A percentile compares a stretch with the other conserved stretches of the same genome.
Evolutionary conservation across 345 rosid genomes (phyloP).

Genomic region (Gynandropsis gynandra): DNA sequence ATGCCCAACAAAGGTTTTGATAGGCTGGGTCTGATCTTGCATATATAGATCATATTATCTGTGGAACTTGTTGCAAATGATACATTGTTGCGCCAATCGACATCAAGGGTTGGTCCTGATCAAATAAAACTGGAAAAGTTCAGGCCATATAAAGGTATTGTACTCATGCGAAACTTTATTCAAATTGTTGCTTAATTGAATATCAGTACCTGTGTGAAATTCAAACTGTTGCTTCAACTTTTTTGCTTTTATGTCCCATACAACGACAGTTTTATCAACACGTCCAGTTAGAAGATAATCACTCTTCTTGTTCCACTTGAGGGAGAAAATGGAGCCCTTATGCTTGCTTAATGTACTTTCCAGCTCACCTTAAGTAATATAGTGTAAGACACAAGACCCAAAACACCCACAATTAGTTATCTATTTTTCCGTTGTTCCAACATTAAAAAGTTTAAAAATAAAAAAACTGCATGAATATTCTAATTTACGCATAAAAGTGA

Average conservation of each 20-base stretch:
- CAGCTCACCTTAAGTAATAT: constrained; percentile 62
- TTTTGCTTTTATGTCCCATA: constrained; percentile 95
- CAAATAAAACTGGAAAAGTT: neutral
- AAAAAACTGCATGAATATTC: too few relatives aligned
- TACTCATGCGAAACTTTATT: neutral
- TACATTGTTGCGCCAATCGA: constrained; percentile 94
- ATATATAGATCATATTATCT: constrained; percentile 82
- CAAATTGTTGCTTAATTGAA: too few relatives aligned
- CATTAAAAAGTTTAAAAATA: too few relatives aligned
- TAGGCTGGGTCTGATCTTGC: constrained; percentile 80
- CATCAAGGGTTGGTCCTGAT: constrained; percentile 97
- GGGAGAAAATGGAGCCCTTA: constrained; percentile 91
- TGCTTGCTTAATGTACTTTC: constrained; percentile 82
- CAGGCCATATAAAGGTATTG: too few relatives aligned
- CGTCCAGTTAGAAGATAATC: constrained; percentile 98
- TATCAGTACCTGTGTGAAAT: too few relatives aligned
- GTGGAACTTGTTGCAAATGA: too few relatives aligned
- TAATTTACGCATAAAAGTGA: too few relatives aligned
- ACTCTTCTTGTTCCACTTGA: constrained; percentile 99
- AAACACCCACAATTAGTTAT: too few relatives aligned
- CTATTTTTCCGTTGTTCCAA: too few relatives aligned
- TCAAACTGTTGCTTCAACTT: too few relatives aligned
- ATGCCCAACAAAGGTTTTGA: constrained; percentile 83
- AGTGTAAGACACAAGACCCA: too few relatives aligned
- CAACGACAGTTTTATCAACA: constrained; percentile 91